phyloP scores from a whole-genome alignment of 495 filamentous ascomycete species.

The Talaromyces thailandensis region DNA sequence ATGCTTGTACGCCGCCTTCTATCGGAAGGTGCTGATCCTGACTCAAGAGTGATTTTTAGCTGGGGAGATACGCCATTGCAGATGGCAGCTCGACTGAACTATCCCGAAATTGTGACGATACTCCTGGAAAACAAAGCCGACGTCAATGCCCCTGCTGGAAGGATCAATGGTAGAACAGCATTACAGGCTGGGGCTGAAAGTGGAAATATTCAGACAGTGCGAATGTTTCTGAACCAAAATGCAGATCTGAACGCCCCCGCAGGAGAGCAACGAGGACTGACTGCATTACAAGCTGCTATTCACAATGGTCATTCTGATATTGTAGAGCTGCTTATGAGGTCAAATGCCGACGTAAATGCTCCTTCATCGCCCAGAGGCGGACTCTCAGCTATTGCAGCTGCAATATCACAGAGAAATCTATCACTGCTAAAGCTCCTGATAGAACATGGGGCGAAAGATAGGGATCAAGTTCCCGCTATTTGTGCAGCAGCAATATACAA shows the following conservation, averaged over 20 bases:
- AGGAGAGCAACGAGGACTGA: not conserved
- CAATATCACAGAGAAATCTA: not conserved
- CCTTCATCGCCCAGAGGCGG: not conserved
- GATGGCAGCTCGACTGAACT: not conserved
- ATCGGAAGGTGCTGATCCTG: slow-evolving; percentile 6
- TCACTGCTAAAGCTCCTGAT: not conserved
- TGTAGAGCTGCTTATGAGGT: not conserved
- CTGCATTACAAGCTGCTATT: not conserved
- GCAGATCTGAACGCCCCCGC: not conserved
- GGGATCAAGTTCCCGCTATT: not conserved
- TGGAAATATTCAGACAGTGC: not conserved
- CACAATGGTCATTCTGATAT: not conserved
- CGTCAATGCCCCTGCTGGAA: not conserved
- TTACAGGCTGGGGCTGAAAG: not conserved
- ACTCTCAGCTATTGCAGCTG: not conserved
- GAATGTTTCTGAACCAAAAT: not conserved
- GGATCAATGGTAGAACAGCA: not conserved
- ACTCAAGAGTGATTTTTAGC: not conserved
- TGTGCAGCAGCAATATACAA: not conserved
- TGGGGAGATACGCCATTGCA: not conserved
- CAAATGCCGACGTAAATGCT: not conserved
- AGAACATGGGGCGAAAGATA: not conserved
- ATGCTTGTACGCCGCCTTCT: slow-evolving; percentile 9
- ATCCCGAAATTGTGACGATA: not conserved
- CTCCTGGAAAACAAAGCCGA: not conserved